Percentiles rank a stretch among this genome's conserved stretches.
phyloP scores from a whole-genome alignment of 805 yeast species.

The Komagataella pseudopastoris region DNA sequence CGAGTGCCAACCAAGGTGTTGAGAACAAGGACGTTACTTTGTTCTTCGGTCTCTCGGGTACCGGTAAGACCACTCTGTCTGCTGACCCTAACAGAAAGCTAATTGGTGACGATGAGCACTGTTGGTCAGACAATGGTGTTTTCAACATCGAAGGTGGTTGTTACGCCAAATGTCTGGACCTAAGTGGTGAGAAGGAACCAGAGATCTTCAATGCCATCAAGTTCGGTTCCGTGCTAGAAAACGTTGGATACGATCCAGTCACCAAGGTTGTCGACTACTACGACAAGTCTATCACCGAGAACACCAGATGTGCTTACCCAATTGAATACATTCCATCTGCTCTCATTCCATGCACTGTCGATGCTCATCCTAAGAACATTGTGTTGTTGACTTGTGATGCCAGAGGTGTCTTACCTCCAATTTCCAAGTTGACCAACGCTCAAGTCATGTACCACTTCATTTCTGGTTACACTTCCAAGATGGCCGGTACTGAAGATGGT shows the following conservation, averaged over 20 bases:
- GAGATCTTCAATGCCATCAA: slow-evolving; percentile 91
- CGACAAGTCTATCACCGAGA: slow-evolving; percentile 78
- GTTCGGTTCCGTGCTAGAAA: slow-evolving; percentile 91
- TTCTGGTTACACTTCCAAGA: slow-evolving; percentile 96
- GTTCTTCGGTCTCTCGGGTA: slow-evolving; percentile 94
- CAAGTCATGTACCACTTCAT: slow-evolving; percentile 99
- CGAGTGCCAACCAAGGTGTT: slow-evolving; percentile 86
- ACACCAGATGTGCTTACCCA: slow-evolving; percentile 98
- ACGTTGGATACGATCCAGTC: slow-evolving; percentile 70
- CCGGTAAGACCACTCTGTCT: slow-evolving; percentile 94
- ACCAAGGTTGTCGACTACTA: slow-evolving; percentile 79
- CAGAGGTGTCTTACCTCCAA: slow-evolving; percentile 95
- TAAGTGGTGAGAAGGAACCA: slow-evolving; percentile 87
- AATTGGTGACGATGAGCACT: slow-evolving; percentile 98
- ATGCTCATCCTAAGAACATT: slow-evolving; percentile 84
- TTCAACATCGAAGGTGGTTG: slow-evolving; percentile 99
- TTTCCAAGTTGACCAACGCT: slow-evolving; percentile 81
- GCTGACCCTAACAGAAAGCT: slow-evolving; percentile 90
- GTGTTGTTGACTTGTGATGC: slow-evolving; percentile 94
- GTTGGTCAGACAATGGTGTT: slow-evolving; percentile 98
- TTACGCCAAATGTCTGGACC: slow-evolving; percentile 92
- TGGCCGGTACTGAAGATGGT: slow-evolving; percentile 99
- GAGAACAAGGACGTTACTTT: slow-evolving; percentile 77
- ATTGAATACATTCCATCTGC: slow-evolving; percentile 95
- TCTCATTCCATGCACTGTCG: slow-evolving; percentile 86